Percentiles rank a stretch among this genome's conserved stretches.
Evolutionary conservation across 345 rosid genomes (phyloP).

Genomic region (Atalantia buxifolia): DNA sequence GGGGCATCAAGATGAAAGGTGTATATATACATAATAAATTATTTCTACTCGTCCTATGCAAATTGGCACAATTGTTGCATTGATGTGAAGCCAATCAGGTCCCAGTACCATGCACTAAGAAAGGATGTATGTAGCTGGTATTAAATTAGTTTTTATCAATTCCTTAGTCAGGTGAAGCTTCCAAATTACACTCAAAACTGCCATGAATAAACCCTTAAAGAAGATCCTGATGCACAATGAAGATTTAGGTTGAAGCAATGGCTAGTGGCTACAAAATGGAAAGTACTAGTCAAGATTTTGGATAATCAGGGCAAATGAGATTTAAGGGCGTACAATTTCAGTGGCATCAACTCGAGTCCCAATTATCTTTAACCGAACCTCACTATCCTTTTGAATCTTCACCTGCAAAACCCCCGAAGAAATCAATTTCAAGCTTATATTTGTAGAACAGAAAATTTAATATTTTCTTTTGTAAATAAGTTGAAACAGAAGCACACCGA

Average conservation of each 20-base stretch:
- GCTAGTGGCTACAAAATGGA: not conserved
- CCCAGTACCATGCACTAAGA: not conserved
- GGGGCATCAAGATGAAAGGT: not conserved
- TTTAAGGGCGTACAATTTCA: conserved; percentile 15
- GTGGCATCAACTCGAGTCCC: conserved; percentile 55
- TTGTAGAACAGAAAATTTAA: not conserved
- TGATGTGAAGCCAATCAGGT: not conserved
- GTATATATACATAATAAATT: not conserved
- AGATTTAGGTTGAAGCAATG: not conserved
- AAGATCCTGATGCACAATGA: not conserved
- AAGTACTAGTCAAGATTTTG: not conserved
- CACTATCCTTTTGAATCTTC: conserved; percentile 90
- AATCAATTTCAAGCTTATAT: conserved; percentile 3
- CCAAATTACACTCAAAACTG: not conserved
- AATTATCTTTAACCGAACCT: conserved; percentile 87
- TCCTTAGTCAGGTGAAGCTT: not conserved
- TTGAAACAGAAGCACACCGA: conserved; percentile 42
- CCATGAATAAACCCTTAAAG: not conserved
- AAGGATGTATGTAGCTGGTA: not conserved
- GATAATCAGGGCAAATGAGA: not conserved
- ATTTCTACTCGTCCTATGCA: not conserved
- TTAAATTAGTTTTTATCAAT: not conserved
- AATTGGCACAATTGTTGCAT: not conserved
- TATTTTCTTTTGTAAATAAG: not conserved
- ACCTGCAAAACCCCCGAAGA: conserved; percentile 42